Evolutionary conservation across 352 stramenopile genomes (phyloP).

Genomic region (Pythium grandisporangium): DNA sequence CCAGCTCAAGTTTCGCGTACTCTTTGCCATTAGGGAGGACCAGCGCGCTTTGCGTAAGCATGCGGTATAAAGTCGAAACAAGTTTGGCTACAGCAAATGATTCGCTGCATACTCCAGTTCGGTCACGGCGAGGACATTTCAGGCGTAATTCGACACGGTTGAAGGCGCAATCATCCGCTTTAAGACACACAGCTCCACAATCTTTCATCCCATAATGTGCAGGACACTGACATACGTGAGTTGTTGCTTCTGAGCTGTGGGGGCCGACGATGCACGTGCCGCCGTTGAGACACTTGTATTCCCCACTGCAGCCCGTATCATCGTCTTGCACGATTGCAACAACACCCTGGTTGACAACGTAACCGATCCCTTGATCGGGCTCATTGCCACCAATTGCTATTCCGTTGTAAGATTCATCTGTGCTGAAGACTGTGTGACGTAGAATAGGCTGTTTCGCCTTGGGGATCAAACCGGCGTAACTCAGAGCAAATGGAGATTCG

Average conservation of each 20-base stretch:
- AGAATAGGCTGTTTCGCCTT: conserved; percentile 45
- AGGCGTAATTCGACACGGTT: conserved; percentile 31
- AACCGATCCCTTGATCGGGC: conserved; percentile 11
- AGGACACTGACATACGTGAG: conserved; percentile 28
- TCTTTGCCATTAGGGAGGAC: conserved; percentile 21
- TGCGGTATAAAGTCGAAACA: conserved; percentile 36
- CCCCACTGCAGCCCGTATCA: conserved; percentile 49
- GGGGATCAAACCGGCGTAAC: conserved; percentile 36
- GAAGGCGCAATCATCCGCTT: conserved; percentile 37
- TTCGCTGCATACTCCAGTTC: conserved; percentile 21
- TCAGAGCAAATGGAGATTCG: conserved; percentile 32
- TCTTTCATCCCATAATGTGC: conserved; percentile 47
- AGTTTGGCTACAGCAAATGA: conserved; percentile 29
- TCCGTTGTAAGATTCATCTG: conserved; percentile 29
- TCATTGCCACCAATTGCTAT: conserved; percentile 46
- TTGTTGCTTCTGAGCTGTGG: conserved; percentile 3
- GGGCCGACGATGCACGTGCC: conserved; percentile 27
- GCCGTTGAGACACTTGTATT: conserved; percentile 45
- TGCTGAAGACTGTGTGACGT: conserved; percentile 23
- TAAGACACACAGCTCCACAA: conserved; percentile 30
- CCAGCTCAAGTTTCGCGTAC: conserved; percentile 24
- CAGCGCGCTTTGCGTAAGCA: conserved; percentile 31
- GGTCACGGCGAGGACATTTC: conserved; percentile 13
- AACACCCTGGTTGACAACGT: conserved; percentile 32
- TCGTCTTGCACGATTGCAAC: conserved; percentile 39